Conservation (phyloP, 169 alveolate genomes). For the Plasmodium vinckei region DNA sequence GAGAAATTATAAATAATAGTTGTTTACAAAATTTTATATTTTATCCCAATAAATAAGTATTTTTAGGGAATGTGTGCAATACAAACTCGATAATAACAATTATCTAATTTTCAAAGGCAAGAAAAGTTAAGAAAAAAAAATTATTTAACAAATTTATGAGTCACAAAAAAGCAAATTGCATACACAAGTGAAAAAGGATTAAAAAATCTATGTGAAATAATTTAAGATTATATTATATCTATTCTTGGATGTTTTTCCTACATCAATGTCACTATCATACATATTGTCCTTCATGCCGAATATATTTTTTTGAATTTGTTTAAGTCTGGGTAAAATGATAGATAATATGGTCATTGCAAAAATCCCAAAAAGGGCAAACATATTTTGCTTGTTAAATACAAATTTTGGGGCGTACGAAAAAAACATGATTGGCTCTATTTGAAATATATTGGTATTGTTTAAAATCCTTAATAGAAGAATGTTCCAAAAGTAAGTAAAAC, state of each 20-base stretch:
- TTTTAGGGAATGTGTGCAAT: too few relatives aligned
- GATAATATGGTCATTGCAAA: slow-evolving; percentile 21
- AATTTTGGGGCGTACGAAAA: slow-evolving; percentile 43
- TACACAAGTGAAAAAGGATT: background rate
- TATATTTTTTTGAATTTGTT: background rate
- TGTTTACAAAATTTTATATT: too few relatives aligned
- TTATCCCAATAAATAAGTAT: too few relatives aligned
- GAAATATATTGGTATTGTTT: slow-evolving; percentile 27
- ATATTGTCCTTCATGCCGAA: slow-evolving; percentile 1
- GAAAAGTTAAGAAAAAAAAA: too few relatives aligned
- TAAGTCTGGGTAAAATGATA: slow-evolving; percentile 1
- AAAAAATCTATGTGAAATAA: slow-evolving; percentile 24
- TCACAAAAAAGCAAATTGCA: too few relatives aligned
- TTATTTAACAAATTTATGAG: too few relatives aligned
- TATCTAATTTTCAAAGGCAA: too few relatives aligned
- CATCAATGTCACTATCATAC: slow-evolving; percentile 1
- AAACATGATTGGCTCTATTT: slow-evolving; percentile 68
- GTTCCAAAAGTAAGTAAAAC: slow-evolving; percentile 27
- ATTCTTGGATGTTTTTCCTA: background rate
- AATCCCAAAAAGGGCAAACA: slow-evolving; percentile 1
- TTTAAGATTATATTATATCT: slow-evolving; percentile 28
- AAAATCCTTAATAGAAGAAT: background rate
- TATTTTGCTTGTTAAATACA: slow-evolving; percentile 39
- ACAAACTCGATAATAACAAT: too few relatives aligned
- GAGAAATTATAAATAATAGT: too few relatives aligned